Evolutionary conservation across 306 rosid genomes (phyloP), one percentile per base, ranked within the genome.

Genomic region (Carpinus viminea): DNA sequence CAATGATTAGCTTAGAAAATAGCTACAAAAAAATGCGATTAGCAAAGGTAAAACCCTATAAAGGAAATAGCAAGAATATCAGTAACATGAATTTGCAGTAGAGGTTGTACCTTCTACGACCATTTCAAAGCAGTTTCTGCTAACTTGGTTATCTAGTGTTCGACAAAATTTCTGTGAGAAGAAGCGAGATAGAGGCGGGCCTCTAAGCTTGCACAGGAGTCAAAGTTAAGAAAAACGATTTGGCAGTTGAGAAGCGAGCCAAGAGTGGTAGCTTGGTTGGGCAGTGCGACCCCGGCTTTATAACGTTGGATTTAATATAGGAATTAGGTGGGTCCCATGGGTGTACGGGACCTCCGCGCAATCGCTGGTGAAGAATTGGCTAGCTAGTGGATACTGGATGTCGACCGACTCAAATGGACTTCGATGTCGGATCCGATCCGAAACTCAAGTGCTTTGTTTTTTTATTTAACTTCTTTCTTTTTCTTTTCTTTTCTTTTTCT

Each of bases 231-330:
- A 11, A 62, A 73, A 73, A 4, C 16, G 0, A 41, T 11, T 68
- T 10, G 78, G 70, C 73, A 65, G 75, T 55, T 51, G 78, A 36
- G 79, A 68, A 64, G 56, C 65, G 43, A 20, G 46, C 54, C 26
- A 65, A 26, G 20, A 18, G 10, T 7, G 21, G n/a, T 64, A 47
- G 45, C 60, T 47, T 28, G 18, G 73, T 24, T 76, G 50, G 36
- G 3, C 8, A 31, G 68, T 8, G 41, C 15, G 7, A 1, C 2
- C 3, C 3, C n/a, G 5, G 68, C n/a, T 5, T 61, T 28, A 9
- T 31, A 5, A 61, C 38, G 38, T 5, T 24, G 68, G 41, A 24
- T 24, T 61, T 12, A 28, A 61, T 11, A 12, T 11, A 12, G 68
- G 8, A 24, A 5, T 2, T 60, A 12, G 13, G 68, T 4, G 10